Conservation (phyloP, 1,284 basidiomycete species). For the Flammula alnicola region DNA sequence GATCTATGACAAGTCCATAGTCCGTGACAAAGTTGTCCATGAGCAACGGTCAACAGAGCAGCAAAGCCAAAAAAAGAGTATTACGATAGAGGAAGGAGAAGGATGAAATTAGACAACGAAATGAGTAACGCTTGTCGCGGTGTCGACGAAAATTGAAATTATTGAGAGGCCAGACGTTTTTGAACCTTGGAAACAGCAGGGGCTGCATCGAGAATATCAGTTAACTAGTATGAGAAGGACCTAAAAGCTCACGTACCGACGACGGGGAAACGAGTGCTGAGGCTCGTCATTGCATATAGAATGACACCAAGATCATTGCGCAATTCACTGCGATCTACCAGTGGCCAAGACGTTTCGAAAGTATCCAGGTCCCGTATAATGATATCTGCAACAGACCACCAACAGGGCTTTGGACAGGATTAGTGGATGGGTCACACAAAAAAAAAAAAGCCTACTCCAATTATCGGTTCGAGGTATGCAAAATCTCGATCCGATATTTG, state of each 20-base stretch:
- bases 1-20: constrained; percentile 19
- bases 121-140: not conserved
- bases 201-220: constrained; percentile 22
- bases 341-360: constrained; percentile 62
- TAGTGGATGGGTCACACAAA: constrained; percentile 11
- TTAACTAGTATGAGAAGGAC: not conserved
- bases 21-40: constrained; percentile 21
- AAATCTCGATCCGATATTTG: constrained; percentile 67
- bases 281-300: constrained; percentile 64
- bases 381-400: constrained; percentile 68
- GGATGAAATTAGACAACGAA: constrained; percentile 11
- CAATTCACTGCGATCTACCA: constrained; percentile 56
- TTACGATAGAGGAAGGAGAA: constrained; percentile 9
- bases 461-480: constrained; percentile 71
- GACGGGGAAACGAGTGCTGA: constrained; percentile 62
- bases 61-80: constrained; percentile 8
- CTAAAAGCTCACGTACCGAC: constrained; percentile 46
- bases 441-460: constrained; percentile 56
- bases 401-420: constrained; percentile 56
- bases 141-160: not conserved
- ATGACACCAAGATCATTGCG: constrained; percentile 65
- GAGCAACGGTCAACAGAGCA: constrained; percentile 15
- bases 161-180: constrained; percentile 34
- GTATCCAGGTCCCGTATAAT: constrained; percentile 65
- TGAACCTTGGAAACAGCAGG: constrained; percentile 37